These are phyloP conservation scores for Aspergillus sp. DNA, from an alignment of 2,329 filamentous ascomycete genomes.

Conservation along the genomic window DNA sequence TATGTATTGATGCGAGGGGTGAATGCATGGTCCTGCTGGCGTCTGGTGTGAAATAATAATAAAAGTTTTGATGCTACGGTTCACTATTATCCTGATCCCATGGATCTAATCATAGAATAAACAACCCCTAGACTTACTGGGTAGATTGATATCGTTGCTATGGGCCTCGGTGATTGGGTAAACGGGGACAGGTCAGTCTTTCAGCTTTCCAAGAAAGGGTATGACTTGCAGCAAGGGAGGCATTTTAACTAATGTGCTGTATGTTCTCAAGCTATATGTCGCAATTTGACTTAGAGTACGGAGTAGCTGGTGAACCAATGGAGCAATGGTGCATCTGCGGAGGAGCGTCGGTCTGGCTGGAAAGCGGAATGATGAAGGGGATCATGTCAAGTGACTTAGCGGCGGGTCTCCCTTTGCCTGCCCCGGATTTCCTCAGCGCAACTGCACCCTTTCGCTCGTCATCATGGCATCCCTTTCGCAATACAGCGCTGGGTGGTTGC, in stretches of 20 bases:
- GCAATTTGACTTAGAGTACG: neutral
- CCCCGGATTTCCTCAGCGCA: neutral
- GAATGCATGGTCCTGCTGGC: slow-evolving; percentile 35
- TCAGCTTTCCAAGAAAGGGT: neutral
- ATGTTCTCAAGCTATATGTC: neutral
- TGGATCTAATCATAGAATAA: neutral
- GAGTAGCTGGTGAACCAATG: neutral
- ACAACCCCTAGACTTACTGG: too few relatives aligned
- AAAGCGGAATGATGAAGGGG: neutral
- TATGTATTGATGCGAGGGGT: slow-evolving; percentile 35
- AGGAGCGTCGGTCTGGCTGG: neutral
- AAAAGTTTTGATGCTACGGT: slow-evolving; percentile 16
- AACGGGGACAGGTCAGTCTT: too few relatives aligned
- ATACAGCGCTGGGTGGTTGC: slow-evolving; percentile 24
- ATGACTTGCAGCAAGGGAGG: neutral
- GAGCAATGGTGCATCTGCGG: neutral
- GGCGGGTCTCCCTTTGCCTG: slow-evolving; percentile 1
- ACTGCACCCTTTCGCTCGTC: slow-evolving; percentile 14
- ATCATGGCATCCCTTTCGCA: slow-evolving; percentile 25
- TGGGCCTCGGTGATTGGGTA: too few relatives aligned
- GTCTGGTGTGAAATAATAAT: slow-evolving; percentile 32
- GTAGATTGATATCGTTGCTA: too few relatives aligned
- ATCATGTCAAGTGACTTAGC: slow-evolving; percentile 6
- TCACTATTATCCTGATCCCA: neutral
- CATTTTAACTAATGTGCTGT: neutral